These are phyloP conservation scores for Trypanosoma boissoni DNA, from an alignment of 208 protist species.

Conservation along the genomic window DNA sequence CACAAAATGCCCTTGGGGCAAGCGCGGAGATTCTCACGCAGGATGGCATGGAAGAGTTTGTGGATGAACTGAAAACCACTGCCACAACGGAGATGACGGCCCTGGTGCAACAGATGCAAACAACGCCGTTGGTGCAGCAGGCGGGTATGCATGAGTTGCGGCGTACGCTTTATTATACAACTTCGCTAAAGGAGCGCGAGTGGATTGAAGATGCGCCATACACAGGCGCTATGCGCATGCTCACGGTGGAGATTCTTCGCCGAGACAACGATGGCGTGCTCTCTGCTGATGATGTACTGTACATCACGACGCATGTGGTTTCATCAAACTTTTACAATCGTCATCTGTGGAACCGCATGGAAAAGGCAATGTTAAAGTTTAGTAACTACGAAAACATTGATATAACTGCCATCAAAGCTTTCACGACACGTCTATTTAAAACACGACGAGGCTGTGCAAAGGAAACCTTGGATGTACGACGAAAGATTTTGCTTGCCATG, in stretches of 20 bases:
- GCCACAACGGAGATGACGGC: constrained; percentile 52
- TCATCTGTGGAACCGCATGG: constrained; percentile 86
- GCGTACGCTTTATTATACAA: constrained; percentile 84
- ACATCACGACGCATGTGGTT: constrained; percentile 80
- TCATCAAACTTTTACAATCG: constrained; percentile 88
- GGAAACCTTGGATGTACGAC: constrained; percentile 81
- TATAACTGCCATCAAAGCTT: constrained; percentile 77
- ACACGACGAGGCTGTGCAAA: constrained; percentile 71
- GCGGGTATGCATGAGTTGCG: constrained; percentile 89
- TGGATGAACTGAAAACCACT: constrained; percentile 69
- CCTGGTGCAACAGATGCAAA: constrained; percentile 53
- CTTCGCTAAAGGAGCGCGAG: constrained; percentile 56
- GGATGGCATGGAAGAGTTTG: constrained; percentile 82
- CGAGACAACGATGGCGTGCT: constrained; percentile 82
- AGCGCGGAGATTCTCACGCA: constrained; percentile 69
- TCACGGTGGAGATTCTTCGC: constrained; percentile 80
- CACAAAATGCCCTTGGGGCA: constrained; percentile 63
- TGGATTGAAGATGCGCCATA: constrained; percentile 71
- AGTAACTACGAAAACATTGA: constrained; percentile 76
- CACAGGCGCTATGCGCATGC: constrained; percentile 68
- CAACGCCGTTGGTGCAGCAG: constrained; percentile 56
- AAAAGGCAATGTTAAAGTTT: constrained; percentile 44
- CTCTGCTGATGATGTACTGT: constrained; percentile 84
- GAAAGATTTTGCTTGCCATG: constrained; percentile 80
- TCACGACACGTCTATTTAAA: constrained; percentile 87